These are phyloP conservation scores for Cladosporium sp. DNA, from an alignment of 2,329 filamentous ascomycete species.

Conservation along the genomic window DNA sequence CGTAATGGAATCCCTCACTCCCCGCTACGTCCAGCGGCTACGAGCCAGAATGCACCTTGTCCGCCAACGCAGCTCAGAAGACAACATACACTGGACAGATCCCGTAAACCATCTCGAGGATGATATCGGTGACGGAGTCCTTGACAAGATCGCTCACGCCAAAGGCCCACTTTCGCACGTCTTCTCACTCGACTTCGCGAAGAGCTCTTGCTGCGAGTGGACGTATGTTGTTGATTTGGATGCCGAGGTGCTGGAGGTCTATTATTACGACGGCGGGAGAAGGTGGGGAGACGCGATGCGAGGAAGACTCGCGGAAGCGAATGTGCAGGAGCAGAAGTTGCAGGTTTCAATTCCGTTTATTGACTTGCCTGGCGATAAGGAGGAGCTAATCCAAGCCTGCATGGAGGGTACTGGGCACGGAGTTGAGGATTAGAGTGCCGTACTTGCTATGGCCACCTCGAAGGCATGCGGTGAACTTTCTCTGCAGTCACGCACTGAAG, in stretches of 20 bases:
- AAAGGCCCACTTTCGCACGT: neutral
- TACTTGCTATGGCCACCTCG: no score
- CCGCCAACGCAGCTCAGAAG: neutral
- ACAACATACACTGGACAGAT: neutral
- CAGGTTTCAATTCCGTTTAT: neutral
- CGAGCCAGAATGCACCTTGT: conserved; percentile 5
- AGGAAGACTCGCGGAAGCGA: neutral
- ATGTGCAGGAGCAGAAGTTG: neutral
- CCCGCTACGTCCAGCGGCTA: conserved; percentile 23
- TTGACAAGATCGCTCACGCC: neutral
- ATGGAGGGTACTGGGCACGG: neutral
- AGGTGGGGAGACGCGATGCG: neutral
- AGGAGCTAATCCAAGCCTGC: neutral
- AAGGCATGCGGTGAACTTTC: no score
- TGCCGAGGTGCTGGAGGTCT: conserved; percentile 14
- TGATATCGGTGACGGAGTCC: neutral
- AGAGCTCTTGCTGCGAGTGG: conserved; percentile 25
- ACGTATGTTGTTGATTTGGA: conserved; percentile 28
- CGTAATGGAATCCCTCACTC: conserved; percentile 23
- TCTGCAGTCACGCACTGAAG: no score
- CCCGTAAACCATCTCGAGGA: neutral
- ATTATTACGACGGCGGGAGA: neutral
- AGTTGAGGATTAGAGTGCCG: no score
- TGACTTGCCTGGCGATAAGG: neutral
- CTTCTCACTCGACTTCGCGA: conserved; percentile 21